Base-by-base conservation (phyloP, 1,139 yeast genomes). In the Suhomyces maxii region DNA sequence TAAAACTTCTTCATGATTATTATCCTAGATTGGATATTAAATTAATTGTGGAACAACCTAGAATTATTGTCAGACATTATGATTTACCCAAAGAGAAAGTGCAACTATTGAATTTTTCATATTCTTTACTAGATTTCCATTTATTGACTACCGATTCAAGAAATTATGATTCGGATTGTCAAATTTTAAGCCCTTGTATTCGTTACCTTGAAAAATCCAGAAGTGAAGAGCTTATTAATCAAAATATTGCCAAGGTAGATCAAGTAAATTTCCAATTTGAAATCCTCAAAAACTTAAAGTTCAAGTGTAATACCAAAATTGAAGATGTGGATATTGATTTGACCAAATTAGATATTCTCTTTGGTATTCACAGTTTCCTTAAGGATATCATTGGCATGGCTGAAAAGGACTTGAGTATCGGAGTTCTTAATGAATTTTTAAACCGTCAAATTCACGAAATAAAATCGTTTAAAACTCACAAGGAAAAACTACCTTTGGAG, bases 1-100 rank as follows among this genome's bases (percentile, higher is more conserved):
- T 39, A 12, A 39, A 41, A n/a, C 44, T 71, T 14, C 58, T 79
- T 5, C 68, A 74, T 45, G 79, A 77, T 32, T 66, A 64, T 47
- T 78, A 76, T 47, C 82, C 82, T 2, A 58, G 60, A 9, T 55
- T 74, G 10, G 77, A 72, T 50, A 56, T 75, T 28, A 73, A 73
- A 47, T 55, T 71, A 33, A 71, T 74, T 5, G 63, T 75, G 40
- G 77, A 71, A 48, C 79, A 74, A 51, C 81, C 82, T 8, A 58
- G 77, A 28, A 45, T 67, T 3, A 64, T 77, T 8, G 53, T 76
- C 1, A 56, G 77, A 28, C 67, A 67, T 41, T 56, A 59, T 13
- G 61, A 62, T 14, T 48, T 48, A 10, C 40, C 41, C 13, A 53
- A 53, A 2, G 53, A 64, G 5, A 54, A 63, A 14, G 55, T 60